Conservation (phyloP, 306 rosid species). For the Quercus bicolor region DNA sequence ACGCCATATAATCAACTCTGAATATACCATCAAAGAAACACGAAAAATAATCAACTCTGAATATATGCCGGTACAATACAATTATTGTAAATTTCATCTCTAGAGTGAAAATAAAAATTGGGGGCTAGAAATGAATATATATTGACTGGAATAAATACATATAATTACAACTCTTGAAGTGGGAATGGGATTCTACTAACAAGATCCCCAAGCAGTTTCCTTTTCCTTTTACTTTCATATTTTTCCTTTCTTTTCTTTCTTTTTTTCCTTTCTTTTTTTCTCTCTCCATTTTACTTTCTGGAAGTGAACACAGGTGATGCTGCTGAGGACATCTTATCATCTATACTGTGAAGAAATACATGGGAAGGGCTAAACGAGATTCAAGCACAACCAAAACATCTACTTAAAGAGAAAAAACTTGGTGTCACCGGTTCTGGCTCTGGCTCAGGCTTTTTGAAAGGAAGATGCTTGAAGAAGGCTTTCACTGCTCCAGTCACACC, state of each 20-base stretch:
- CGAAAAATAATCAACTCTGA: neutral
- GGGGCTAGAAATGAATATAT: conserved; percentile 6
- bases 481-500: conserved; percentile 96
- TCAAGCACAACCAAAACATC: conserved; percentile 84
- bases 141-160: conserved; percentile 14
- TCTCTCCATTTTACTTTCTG: neutral
- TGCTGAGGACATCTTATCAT: neutral
- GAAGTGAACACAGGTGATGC: neutral
- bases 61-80: neutral
- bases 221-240: neutral
- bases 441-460: conserved; percentile 39
- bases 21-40: neutral
- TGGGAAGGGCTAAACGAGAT: conserved; percentile 5
- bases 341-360: conserved; percentile 3
- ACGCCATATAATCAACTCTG: neutral
- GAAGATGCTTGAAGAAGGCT: conserved; percentile 95
- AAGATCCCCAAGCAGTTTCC: conserved; percentile 5
- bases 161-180: conserved; percentile 22
- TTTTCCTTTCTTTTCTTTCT: neutral
- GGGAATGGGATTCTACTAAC: conserved; percentile 6
- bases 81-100: neutral
- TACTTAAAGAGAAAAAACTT: conserved; percentile 51
- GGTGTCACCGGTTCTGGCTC: conserved; percentile 48
- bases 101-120: neutral
- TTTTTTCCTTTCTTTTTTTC: neutral